Evolutionary conservation across 306 rosid species (phyloP), one percentile per base, ranked within the genome.

Genomic region (Ziziphus jujuba): DNA sequence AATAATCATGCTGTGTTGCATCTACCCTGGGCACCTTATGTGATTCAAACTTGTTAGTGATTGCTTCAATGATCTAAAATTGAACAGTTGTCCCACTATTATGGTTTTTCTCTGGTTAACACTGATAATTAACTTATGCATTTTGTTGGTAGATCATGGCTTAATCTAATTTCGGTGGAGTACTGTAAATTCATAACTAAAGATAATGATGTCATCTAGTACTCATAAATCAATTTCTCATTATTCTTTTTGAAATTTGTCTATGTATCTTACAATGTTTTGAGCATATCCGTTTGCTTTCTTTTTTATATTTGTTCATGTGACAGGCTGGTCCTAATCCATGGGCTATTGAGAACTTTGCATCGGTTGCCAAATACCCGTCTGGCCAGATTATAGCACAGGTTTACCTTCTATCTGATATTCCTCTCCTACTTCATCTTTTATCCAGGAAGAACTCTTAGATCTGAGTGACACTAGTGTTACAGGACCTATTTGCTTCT

Each of bases 321-420:
- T 80, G 24, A 70, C 73, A 90, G 97, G 91, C 96, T 72, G 98
- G 98, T 79, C 90, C 98, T 62, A 78, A 84, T 85, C 91, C 98
- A 28, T 88, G 96, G 96, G 91, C 97, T 75, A 79, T 90, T 61
- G 98, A 93, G 76, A 88, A 72, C 67, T 93, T 76, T 73, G 98
- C 98, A 16, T 63, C 56, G 49, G 93, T 60, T 60, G 97, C 98
- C 45, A 93, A 93, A 78, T 90, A 90, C 62, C 98, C 97, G 21
- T 80, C 91, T 70, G 97, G 87, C 79, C 93, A 87, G 78, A 77
- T 66, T 61, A 79, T 84, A 40, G 84, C 86, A 48, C 95, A 93
- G 97, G 97, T 92, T 71, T 72, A 85, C 61, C 20, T 22, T 62
- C 50, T 67, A n/a, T 61, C 59, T 35, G 67, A 33, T 34, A 21